Evolutionary conservation across 345 rosid genomes (phyloP), one percentile per base, ranked within the genome.

Genomic region (Eucalyptus pauciflora): DNA sequence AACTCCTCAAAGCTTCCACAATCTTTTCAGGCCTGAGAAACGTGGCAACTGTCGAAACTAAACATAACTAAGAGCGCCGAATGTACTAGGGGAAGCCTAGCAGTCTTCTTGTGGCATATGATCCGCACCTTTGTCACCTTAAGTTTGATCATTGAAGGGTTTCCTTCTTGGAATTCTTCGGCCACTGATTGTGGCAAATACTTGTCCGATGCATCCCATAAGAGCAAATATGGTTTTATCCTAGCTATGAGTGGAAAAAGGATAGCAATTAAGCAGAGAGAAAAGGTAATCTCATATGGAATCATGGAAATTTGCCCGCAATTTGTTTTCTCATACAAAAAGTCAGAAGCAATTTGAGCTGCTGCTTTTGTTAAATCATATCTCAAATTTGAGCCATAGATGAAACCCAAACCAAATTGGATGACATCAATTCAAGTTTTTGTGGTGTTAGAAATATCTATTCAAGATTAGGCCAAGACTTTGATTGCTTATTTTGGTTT

Each of bases 41-140:
- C 41, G 15, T 33, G 24, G 93, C 71, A 91, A 69, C 29, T 58
- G 54, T 88, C 83, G 37, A 37, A 37, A 37, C 37, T 37, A 37
- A 37, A 37, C 37, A 37, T 37, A 48, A 85, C 56, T 10, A 41
- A 83, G 86, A 86, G 62, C 17, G 49, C 43, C 51, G 13, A 48
- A 88, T 54, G 80, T 69, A 18, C 69, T 48, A 67, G 12, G 7
- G 86, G 64, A 37, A 37, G 85, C 49, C 64, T 94, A 97, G 98
- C 99, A 95, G 93, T 96, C 99, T 90, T 96, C 99, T 80, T 95
- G 99, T 50, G 98, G 99, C 96, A 97, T 94, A 90, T 96, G 99
- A 5, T 37, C 37, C 99, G 98, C 31, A 99, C 99, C 95, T 96
- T 96, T 0, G 95, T 93, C 93, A 93, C 90, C 89, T 96, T 89